These are phyloP conservation scores for Leptographium flavum DNA, from an alignment of 2,329 filamentous ascomycete genomes.

Conservation along the genomic window DNA sequence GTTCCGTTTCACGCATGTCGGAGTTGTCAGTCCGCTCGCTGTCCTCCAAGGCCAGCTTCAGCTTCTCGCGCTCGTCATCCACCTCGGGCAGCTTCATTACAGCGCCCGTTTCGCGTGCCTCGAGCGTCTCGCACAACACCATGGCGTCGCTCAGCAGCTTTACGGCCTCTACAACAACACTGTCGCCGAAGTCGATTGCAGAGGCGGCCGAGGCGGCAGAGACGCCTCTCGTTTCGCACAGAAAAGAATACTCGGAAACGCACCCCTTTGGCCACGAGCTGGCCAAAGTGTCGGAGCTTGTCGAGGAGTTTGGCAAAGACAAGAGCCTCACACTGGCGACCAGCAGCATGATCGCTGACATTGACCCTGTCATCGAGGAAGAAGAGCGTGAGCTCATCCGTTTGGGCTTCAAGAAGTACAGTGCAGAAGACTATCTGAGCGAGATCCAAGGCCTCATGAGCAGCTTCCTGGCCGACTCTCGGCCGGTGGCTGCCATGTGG, in stretches of 20 bases:
- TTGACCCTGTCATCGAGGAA: constrained; percentile 40
- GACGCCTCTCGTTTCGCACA: constrained; percentile 21
- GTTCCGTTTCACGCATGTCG: constrained; percentile 35
- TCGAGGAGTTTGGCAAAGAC: constrained; percentile 66
- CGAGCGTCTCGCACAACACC: constrained; percentile 15
- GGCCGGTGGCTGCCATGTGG: constrained; percentile 26
- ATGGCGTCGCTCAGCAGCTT: constrained; percentile 6
- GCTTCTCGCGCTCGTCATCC: constrained; percentile 42
- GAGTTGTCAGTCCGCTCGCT: constrained; percentile 36
- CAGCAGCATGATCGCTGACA: background rate
- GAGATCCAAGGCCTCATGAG: constrained; percentile 61
- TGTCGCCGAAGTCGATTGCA: no score
- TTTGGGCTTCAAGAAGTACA: constrained; percentile 58
- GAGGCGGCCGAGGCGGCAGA: constrained; percentile 12
- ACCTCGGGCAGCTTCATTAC: constrained; percentile 36
- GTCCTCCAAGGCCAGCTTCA: constrained; percentile 41
- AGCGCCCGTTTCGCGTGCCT: constrained; percentile 23
- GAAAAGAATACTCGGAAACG: constrained; percentile 22
- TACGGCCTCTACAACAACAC: background rate
- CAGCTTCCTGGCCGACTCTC: constrained; percentile 37
- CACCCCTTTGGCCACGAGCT: constrained; percentile 84
- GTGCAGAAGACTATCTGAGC: constrained; percentile 67
- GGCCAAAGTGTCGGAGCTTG: constrained; percentile 82
- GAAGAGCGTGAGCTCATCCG: constrained; percentile 57
- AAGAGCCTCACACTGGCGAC: constrained; percentile 10